phyloP scores from a whole-genome alignment of 1,284 basidiomycete species.

The Ustilago sp. region DNA sequence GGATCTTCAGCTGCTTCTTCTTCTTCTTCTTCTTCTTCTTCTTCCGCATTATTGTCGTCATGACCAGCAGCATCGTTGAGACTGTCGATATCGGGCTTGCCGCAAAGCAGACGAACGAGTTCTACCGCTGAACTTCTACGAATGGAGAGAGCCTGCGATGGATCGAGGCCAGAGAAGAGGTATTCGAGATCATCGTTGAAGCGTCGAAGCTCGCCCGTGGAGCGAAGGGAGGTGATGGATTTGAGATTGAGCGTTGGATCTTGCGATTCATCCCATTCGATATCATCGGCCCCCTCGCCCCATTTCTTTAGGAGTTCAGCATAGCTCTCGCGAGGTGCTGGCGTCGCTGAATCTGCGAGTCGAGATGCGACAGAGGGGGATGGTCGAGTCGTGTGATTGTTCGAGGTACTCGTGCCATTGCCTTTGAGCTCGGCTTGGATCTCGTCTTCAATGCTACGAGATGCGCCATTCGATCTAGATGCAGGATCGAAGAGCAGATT shows the following conservation, averaged over 20 bases:
- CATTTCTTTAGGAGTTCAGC: conserved; percentile 53
- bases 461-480: background rate
- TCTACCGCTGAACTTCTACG: conserved; percentile 45
- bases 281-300: conserved; percentile 51
- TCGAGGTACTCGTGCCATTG: background rate
- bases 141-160: conserved; percentile 27
- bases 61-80: conserved; percentile 20
- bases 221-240: conserved; percentile 50
- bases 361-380: background rate
- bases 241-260: conserved; percentile 53
- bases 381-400: background rate
- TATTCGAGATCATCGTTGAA: conserved; percentile 57
- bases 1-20: conserved; percentile 27
- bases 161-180: conserved; percentile 41
- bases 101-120: conserved; percentile 42
- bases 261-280: conserved; percentile 55
- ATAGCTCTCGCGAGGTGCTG: conserved; percentile 46
- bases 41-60: conserved; percentile 3
- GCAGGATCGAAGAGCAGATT: conserved; percentile 26
- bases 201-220: conserved; percentile 44
- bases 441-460: conserved; percentile 46
- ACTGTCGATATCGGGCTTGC: conserved; percentile 32
- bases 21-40: conserved; percentile 8
- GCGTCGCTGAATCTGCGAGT: background rate
- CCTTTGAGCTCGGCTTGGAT: conserved; percentile 40